Base-by-base conservation (phyloP, 1,139 yeast species). In the Suhomyces atakaporum region DNA sequence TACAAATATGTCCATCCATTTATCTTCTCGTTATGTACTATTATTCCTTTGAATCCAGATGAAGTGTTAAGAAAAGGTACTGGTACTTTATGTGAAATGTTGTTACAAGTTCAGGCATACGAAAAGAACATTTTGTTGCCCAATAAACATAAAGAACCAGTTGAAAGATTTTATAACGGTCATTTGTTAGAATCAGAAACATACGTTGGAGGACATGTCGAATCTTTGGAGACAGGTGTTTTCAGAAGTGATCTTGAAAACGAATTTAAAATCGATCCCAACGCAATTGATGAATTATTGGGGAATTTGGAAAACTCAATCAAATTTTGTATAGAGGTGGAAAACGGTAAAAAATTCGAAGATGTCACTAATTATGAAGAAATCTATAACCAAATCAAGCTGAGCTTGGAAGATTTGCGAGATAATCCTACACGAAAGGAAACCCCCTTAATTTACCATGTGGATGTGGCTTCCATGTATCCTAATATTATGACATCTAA, bases 381-480 rank as follows among this genome's bases (percentile, higher is more conserved):
- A 47, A 75, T 90, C 16, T 75, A 79, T 51, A 62, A 75, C 5
- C 66, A 76, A 24, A 83, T 94, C 37, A 72, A 72, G 31, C 48
- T 56, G 0, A 69, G 77, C 45, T 66, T 94, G 15, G 43, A 73
- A 14, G 84, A 74, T 5, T 62, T 94, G 38, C 80, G 79, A 43
- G 60, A 70, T 3, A 72, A 73, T 23, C 92, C 95, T 1, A 67
- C 67, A 25, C 69, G 97, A 48, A 60, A 63, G 8, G 98, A 92
- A 53, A 69, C 69, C 7, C 99, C 99, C 0, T 69, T 87, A 25
- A 94, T 94, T 47, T 94, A 94, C 54, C 99, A 94, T 58, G 96
- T 94, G 27, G 99, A 94, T 68, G 99, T 94, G 37, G 97, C 99
- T 0, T 92, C 98, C 0, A 94, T 94, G 99, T 94, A 94, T 55